Conservation (phyloP, 1,139 yeast genomes). For the Pichia terricola region DNA sequence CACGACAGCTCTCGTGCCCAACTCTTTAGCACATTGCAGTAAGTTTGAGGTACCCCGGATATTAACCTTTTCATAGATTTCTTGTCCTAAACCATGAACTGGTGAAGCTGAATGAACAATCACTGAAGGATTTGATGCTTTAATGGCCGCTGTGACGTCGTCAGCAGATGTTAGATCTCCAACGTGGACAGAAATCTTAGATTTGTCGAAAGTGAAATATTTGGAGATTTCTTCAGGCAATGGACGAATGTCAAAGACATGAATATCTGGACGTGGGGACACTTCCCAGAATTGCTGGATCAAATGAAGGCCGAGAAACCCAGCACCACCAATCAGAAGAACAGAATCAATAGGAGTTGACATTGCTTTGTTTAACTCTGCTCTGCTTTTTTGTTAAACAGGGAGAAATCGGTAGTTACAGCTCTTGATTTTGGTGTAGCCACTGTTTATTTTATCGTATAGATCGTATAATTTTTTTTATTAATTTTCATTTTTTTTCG, state of each 20-base stretch:
- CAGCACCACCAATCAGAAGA: constrained; percentile 85
- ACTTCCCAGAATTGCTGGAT: constrained; percentile 71
- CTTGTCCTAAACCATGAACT: constrained; percentile 74
- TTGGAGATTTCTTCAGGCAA: constrained; percentile 60
- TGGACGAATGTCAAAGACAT: constrained; percentile 87
- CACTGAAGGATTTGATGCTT: constrained; percentile 52
- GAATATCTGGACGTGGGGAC: constrained; percentile 62
- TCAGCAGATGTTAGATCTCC: constrained; percentile 78
- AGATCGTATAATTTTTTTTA: too few relatives aligned
- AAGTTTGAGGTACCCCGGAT: constrained; percentile 81
- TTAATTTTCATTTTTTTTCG: too few relatives aligned
- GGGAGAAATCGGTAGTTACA: too few relatives aligned
- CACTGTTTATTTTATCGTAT: too few relatives aligned
- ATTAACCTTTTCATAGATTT: constrained; percentile 80
- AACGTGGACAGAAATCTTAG: constrained; percentile 48
- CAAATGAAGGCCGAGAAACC: constrained; percentile 87
- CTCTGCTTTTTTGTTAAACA: background rate
- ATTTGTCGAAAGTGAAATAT: constrained; percentile 65
- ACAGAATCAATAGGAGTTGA: constrained; percentile 41
- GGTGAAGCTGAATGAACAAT: constrained; percentile 97
- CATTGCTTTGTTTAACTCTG: background rate
- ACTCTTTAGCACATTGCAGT: constrained; percentile 50
- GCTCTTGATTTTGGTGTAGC: too few relatives aligned
- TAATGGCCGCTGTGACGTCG: constrained; percentile 61
- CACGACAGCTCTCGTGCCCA: constrained; percentile 57